phyloP scores from a whole-genome alignment of 169 alveolate genomes.

The Sarcocystis neurona region DNA sequence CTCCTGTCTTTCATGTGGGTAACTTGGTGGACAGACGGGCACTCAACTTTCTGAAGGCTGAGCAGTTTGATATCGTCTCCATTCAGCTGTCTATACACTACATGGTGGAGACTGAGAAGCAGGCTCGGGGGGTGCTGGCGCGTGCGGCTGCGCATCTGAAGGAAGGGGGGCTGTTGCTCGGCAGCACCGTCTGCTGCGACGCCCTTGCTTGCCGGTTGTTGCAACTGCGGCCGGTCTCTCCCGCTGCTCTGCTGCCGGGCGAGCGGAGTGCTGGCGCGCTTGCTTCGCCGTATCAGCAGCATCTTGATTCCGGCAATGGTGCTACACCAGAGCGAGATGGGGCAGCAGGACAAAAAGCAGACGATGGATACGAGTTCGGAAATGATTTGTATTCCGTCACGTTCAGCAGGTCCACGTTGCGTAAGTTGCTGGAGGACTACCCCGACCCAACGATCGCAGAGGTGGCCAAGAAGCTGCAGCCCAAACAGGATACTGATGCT shows the following conservation, averaged over 20 bases:
- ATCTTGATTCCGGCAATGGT: too few species aligned
- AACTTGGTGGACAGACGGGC: conserved; percentile 55
- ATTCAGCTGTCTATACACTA: conserved; percentile 87
- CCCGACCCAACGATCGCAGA: too few species aligned
- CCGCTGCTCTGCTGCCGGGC: neutral
- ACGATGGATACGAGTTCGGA: conserved; percentile 63
- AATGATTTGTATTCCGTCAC: conserved; percentile 70
- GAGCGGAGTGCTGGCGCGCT: neutral
- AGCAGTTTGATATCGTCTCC: conserved; percentile 79
- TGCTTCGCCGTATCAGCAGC: neutral
- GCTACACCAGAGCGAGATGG: conserved; percentile 53
- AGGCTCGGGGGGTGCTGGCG: conserved; percentile 74
- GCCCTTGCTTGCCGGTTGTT: conserved; percentile 57
- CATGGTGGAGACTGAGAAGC: conserved; percentile 77
- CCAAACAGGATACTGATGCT: too few species aligned
- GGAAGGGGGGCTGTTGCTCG: conserved; percentile 84
- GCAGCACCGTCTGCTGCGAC: conserved; percentile 73
- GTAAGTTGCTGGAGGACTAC: conserved; percentile 62
- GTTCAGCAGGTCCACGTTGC: conserved; percentile 67
- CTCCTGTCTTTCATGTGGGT: conserved; percentile 69
- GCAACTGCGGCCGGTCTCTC: neutral
- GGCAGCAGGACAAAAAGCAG: conserved; percentile 56
- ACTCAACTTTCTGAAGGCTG: neutral
- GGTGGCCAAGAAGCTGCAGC: too few species aligned
- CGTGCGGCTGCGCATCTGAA: conserved; percentile 76